Evolutionary conservation across 2,329 filamentous ascomycete genomes (phyloP).

Genomic region (Plectosphaerella cucumerina): DNA sequence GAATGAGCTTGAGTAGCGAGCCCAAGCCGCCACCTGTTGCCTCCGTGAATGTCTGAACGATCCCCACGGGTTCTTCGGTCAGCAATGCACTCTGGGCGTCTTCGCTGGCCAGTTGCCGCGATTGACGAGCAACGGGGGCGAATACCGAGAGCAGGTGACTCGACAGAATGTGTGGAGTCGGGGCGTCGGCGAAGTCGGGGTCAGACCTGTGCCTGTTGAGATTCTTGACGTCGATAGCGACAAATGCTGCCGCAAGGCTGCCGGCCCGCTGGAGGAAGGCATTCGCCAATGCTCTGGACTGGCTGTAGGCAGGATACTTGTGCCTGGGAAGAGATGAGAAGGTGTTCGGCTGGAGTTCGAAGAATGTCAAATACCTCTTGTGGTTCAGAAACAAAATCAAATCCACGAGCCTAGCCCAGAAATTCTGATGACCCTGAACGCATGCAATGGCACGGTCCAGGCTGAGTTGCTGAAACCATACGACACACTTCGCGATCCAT

Average conservation of each 20-base stretch:
- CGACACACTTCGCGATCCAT: slow-evolving; percentile 49
- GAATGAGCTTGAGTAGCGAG: slow-evolving; percentile 37
- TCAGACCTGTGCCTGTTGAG: not conserved
- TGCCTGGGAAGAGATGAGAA: not conserved
- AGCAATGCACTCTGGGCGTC: not conserved
- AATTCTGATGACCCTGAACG: slow-evolving; percentile 36
- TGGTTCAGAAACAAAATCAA: slow-evolving; percentile 29
- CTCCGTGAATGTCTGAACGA: slow-evolving; percentile 38
- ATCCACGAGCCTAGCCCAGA: slow-evolving; percentile 51
- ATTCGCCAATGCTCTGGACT: slow-evolving; percentile 25
- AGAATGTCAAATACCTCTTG: not conserved
- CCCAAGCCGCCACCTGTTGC: slow-evolving; percentile 37
- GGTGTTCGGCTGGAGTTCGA: not conserved
- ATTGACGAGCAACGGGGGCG: not conserved
- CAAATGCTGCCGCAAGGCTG: slow-evolving; percentile 47
- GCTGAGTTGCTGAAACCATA: slow-evolving; percentile 29
- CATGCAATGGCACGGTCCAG: slow-evolving; percentile 34
- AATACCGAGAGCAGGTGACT: not conserved
- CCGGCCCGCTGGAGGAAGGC: slow-evolving; percentile 38
- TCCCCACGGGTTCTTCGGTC: slow-evolving; percentile 10
- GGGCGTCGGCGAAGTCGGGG: not conserved
- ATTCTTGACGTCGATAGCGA: slow-evolving; percentile 42
- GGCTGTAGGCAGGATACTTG: slow-evolving; percentile 13
- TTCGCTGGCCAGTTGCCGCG: not conserved
- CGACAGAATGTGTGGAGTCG: not conserved